These are phyloP conservation scores for Gomphus bonarii DNA, from an alignment of 1,284 basidiomycete species.

Conservation along the genomic window DNA sequence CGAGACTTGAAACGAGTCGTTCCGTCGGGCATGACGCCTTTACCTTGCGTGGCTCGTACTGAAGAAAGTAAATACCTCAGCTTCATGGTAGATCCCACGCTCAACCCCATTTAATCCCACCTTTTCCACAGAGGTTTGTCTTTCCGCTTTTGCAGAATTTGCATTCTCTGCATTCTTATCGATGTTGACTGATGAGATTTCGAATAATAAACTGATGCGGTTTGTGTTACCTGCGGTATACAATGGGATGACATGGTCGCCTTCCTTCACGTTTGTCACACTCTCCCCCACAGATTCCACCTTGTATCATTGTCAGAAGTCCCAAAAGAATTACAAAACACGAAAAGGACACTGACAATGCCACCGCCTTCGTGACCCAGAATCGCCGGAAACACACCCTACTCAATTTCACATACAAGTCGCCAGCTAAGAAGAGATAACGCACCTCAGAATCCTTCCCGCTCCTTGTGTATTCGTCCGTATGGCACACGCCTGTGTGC, in stretches of 20 bases:
- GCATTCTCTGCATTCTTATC: constrained; percentile 83
- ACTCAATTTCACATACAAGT: constrained; percentile 12
- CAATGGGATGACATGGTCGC: constrained; percentile 90
- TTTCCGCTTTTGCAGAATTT: constrained; percentile 99
- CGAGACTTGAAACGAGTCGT: constrained; percentile 87
- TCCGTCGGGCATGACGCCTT: constrained; percentile 92
- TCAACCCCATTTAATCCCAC: constrained; percentile 25
- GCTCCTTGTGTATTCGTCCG: constrained; percentile 94
- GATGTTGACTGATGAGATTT: constrained; percentile 7
- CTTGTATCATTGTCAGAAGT: constrained; percentile 25
- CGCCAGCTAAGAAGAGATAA: constrained; percentile 3
- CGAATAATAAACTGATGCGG: not conserved
- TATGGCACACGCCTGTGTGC: constrained; percentile 94
- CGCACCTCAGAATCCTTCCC: constrained; percentile 88
- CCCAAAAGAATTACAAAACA: constrained; percentile 18
- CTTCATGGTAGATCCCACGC: not conserved
- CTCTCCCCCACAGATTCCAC: constrained; percentile 94
- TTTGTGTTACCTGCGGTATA: constrained; percentile 74
- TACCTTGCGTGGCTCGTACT: constrained; percentile 92
- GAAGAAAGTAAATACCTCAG: constrained; percentile 11
- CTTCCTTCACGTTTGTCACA: constrained; percentile 79
- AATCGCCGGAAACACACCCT: constrained; percentile 92
- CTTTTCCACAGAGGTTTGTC: constrained; percentile 90
- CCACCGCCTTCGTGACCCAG: constrained; percentile 89
- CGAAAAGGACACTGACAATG: constrained; percentile 39